Percentiles rank a stretch among this genome's conserved stretches.
Conservation (phyloP, 1,139 yeast genomes). For the Scheffersomyces lignicola region DNA sequence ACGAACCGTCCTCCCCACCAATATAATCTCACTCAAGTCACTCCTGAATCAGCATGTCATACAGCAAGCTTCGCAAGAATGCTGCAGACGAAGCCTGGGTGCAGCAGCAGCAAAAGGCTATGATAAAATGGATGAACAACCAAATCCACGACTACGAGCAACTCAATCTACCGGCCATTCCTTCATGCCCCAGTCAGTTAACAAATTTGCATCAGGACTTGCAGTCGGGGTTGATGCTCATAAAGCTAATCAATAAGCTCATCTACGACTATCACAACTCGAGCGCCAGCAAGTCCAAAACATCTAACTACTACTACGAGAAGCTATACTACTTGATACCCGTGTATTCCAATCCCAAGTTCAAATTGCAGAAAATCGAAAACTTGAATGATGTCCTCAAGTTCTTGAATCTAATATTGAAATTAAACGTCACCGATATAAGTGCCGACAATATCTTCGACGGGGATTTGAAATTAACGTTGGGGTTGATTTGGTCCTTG, state of each 20-base stretch:
- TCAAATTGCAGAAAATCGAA: constrained; percentile 62
- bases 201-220: constrained; percentile 32
- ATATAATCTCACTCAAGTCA: no score
- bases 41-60: no score
- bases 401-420: constrained; percentile 51
- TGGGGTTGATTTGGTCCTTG: constrained; percentile 67
- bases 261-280: constrained; percentile 17
- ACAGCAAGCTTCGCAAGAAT: no score
- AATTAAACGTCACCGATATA: constrained; percentile 50
- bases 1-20: no score
- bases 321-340: constrained; percentile 33
- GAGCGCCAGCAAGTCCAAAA: constrained; percentile 16
- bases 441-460: constrained; percentile 71
- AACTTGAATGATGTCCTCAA: constrained; percentile 59
- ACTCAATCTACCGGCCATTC: constrained; percentile 2
- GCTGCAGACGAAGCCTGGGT: constrained; percentile 40
- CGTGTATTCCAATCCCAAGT: constrained; percentile 45
- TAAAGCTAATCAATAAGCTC: constrained; percentile 34
- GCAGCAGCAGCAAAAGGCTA: constrained; percentile 43
- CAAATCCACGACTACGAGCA: constrained; percentile 18
- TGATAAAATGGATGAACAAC: constrained; percentile 48
- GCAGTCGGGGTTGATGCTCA: constrained; percentile 41
- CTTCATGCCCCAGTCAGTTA: constrained; percentile 12
- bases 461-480: constrained; percentile 60
- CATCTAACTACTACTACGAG: constrained; percentile 1